A percentile compares a stretch with the other conserved stretches of the same genome.
Conservation (phyloP, 371 early-diverging fungal species). For the Mortierella sp. region DNA sequence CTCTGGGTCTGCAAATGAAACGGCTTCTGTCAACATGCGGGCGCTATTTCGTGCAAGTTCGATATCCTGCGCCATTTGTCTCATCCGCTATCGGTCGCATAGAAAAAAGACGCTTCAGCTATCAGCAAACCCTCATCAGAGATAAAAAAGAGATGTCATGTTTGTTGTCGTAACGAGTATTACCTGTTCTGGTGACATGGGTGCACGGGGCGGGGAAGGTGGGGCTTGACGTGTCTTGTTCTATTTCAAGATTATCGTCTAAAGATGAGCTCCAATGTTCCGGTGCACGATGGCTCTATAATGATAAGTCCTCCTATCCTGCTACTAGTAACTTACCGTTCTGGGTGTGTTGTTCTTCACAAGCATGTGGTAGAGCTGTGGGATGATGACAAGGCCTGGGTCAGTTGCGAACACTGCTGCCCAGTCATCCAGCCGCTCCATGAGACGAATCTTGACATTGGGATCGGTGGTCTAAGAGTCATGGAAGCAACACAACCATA, state of each 20-base stretch:
- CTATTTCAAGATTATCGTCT: neutral
- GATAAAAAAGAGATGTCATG: too few species aligned
- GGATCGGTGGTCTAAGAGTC: conserved; percentile 35
- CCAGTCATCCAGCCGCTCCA: conserved; percentile 51
- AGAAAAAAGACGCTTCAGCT: neutral
- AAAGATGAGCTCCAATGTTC: neutral
- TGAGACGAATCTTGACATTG: conserved; percentile 51
- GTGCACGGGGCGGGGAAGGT: conserved; percentile 33
- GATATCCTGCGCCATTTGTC: conserved; percentile 55
- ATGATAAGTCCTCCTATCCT: neutral
- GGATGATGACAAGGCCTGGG: conserved; percentile 43
- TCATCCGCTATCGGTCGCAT: conserved; percentile 25
- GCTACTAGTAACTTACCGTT: conserved; percentile 6
- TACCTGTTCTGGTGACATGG: conserved; percentile 50
- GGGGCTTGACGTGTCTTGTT: conserved; percentile 1
- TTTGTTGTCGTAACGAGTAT: too few species aligned
- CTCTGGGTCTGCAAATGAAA: conserved; percentile 56
- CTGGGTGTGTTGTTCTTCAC: conserved; percentile 42
- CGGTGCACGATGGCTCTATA: neutral
- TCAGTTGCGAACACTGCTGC: conserved; percentile 28
- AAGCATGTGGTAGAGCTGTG: conserved; percentile 37
- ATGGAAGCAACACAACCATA: neutral
- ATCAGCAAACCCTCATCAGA: neutral
- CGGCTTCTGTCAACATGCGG: conserved; percentile 53
- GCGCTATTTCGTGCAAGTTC: conserved; percentile 54